Conservation (phyloP, 164 flowering plant species). For the Dillenia suffruticosa region DNA sequence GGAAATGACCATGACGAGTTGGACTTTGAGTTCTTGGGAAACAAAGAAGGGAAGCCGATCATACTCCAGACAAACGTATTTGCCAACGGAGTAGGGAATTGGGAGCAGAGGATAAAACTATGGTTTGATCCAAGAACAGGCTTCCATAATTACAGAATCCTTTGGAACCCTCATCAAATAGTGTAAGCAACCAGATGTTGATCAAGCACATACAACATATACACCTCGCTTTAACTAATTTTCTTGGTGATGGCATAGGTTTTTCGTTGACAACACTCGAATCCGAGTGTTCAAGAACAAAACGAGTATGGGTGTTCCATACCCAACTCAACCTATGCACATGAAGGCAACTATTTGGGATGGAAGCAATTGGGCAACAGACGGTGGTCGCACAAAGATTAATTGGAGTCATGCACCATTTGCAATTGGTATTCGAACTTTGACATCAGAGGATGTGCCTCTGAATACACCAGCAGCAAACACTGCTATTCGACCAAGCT, state of each 20-base stretch:
- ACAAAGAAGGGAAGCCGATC: constrained; percentile 44
- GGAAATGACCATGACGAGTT: constrained; percentile 49
- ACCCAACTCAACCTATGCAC: constrained; percentile 54
- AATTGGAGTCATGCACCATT: constrained; percentile 69
- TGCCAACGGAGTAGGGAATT: constrained; percentile 39
- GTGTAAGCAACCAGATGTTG: constrained; percentile 33
- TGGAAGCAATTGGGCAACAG: constrained; percentile 71
- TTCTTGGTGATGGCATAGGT: constrained; percentile 25
- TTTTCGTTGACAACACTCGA: constrained; percentile 56
- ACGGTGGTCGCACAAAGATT: constrained; percentile 49
- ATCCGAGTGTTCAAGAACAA: constrained; percentile 66
- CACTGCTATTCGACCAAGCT: constrained; percentile 13
- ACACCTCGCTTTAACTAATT: background rate
- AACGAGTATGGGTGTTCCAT: constrained; percentile 30
- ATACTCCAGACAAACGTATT: constrained; percentile 64
- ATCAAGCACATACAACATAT: background rate
- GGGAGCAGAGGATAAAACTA: constrained; percentile 52
- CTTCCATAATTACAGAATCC: constrained; percentile 51
- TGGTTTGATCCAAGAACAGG: constrained; percentile 68
- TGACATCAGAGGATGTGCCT: constrained; percentile 39
- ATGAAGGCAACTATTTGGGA: constrained; percentile 58
- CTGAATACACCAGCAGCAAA: background rate
- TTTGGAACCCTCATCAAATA: constrained; percentile 67
- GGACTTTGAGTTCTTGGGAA: constrained; percentile 80
- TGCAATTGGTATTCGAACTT: constrained; percentile 36